Conservation (phyloP, 1,139 yeast genomes). For the Suhomyces taliae region DNA sequence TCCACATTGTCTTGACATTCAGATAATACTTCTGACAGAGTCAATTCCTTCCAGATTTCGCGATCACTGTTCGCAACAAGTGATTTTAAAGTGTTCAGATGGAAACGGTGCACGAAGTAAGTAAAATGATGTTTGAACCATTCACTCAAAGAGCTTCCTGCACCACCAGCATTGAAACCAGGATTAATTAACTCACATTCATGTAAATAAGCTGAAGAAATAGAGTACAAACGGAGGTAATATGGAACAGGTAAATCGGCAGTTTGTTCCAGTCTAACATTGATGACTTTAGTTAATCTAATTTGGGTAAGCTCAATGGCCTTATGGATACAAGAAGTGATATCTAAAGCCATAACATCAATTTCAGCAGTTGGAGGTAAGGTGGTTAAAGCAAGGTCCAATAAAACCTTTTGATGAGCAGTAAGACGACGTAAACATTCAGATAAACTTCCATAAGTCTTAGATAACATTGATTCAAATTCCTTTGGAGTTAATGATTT, state of each 20-base stretch:
- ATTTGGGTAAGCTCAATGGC: constrained; percentile 74
- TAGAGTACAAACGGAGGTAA: constrained; percentile 66
- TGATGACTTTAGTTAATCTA: constrained; percentile 74
- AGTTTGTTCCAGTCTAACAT: constrained; percentile 74
- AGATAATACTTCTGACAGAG: constrained; percentile 23
- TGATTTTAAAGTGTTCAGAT: constrained; percentile 47
- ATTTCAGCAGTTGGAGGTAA: constrained; percentile 40
- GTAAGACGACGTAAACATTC: constrained; percentile 74
- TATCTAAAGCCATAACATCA: constrained; percentile 63
- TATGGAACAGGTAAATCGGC: constrained; percentile 53
- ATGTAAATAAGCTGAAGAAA: constrained; percentile 67
- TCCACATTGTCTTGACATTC: constrained; percentile 54
- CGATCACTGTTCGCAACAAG: constrained; percentile 55
- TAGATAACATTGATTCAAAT: constrained; percentile 68
- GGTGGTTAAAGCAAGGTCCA: constrained; percentile 69
- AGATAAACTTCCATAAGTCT: constrained; percentile 62
- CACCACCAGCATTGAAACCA: constrained; percentile 55
- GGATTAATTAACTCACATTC: constrained; percentile 90
- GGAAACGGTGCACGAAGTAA: constrained; percentile 58
- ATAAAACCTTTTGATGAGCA: constrained; percentile 72
- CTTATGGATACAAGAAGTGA: constrained; percentile 57
- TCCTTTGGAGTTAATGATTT: constrained; percentile 69
- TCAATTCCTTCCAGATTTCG: constrained; percentile 79
- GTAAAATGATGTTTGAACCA: constrained; percentile 67
- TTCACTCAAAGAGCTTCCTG: constrained; percentile 56